Percentiles rank a stretch among this genome's conserved stretches.
Evolutionary conservation across 768 basidiomycete species (phyloP).

Genomic region (Podaxis rugospora): DNA sequence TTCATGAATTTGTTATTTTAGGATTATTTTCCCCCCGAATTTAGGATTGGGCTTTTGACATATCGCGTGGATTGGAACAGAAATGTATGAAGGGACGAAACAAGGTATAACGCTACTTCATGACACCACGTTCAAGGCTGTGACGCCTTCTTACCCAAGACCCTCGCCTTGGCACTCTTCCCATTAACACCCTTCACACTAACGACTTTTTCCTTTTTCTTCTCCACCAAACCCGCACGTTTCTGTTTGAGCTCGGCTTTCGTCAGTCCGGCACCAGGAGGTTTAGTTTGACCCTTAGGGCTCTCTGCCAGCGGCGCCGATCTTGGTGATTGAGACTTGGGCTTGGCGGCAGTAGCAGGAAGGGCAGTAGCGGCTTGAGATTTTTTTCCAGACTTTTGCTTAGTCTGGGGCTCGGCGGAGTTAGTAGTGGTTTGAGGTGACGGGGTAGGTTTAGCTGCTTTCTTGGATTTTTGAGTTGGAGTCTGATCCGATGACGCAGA

Average conservation of each 20-base stretch:
- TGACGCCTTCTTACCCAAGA: slow-evolving; percentile 51
- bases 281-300: slow-evolving; percentile 4
- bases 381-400: neutral
- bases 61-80: no score
- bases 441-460: slow-evolving; percentile 14
- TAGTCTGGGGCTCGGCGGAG: neutral
- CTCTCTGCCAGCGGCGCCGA: slow-evolving; percentile 15
- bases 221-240: slow-evolving; percentile 38
- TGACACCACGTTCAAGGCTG: slow-evolving; percentile 20
- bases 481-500: no score
- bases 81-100: no score
- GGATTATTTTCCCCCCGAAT: neutral
- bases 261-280: slow-evolving; percentile 19
- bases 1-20: neutral
- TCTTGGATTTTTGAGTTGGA: slow-evolving; percentile 17
- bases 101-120: no score
- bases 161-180: slow-evolving; percentile 49
- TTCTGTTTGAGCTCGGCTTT: slow-evolving; percentile 53
- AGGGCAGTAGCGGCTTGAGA: neutral
- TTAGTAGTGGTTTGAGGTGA: neutral
- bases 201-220: slow-evolving; percentile 50
- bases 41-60: no score
- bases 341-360: neutral
- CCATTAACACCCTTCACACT: slow-evolving; percentile 23
- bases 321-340: neutral